phyloP scores from a whole-genome alignment of 1,284 basidiomycete species.

The Fomitopsis betulina region DNA sequence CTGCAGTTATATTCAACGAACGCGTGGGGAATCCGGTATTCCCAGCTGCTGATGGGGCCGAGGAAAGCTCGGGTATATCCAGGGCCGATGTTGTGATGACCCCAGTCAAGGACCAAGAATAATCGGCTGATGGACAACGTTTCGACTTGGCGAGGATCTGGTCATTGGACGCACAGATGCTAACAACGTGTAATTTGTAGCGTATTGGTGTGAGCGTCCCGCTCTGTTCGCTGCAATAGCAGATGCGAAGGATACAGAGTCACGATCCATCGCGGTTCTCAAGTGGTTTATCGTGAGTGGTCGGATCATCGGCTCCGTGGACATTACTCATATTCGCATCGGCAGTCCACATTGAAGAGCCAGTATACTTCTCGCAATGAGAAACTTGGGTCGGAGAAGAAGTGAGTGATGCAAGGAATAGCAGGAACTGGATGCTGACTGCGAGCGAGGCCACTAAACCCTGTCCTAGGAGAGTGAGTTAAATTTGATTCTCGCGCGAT shows the following conservation, averaged over 20 bases:
- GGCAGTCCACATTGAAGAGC: conserved; percentile 72
- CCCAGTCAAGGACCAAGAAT: no score
- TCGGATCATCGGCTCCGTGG: neutral
- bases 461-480: conserved; percentile 88
- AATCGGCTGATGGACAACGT: no score
- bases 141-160: neutral
- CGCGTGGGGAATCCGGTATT: no score
- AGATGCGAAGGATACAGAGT: conserved; percentile 67
- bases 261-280: conserved; percentile 72
- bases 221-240: conserved; percentile 82
- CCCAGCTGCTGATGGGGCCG: no score
- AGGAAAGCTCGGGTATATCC: no score
- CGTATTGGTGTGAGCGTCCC: conserved; percentile 92
- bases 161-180: neutral
- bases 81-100: no score
- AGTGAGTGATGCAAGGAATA: conserved; percentile 40
- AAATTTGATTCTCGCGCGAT: neutral
- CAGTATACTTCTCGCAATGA: conserved; percentile 94
- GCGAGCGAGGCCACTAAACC: conserved; percentile 76
- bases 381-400: conserved; percentile 95
- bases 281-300: conserved; percentile 86
- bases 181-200: conserved; percentile 29
- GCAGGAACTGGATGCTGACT: neutral
- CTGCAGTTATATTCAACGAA: no score
- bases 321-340: neutral